Evolutionary conservation across 2,329 filamentous ascomycete species (phyloP), one percentile per base, ranked within the genome.

Genomic region (Saccharata proteae): DNA sequence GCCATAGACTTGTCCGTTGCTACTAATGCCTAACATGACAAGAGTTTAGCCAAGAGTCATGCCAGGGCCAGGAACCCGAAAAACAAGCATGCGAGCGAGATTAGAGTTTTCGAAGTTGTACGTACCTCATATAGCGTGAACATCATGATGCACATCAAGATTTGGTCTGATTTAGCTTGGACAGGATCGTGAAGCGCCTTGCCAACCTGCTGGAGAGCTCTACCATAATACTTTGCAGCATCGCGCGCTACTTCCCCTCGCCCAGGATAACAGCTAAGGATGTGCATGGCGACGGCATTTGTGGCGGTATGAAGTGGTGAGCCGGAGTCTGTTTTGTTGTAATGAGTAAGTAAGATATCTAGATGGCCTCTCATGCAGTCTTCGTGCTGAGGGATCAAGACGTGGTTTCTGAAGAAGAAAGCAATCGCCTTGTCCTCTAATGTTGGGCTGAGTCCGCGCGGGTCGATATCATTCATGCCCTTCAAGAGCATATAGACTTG

Each of bases 341-440:
- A 59, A 7, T 58, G 39, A 8, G 54, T 54, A 2, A 54, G 43
- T 1, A 59, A 40, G 17, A 55, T 45, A 30, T 59, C 53, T 5
- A 59, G 44, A 29, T 48, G 59, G 6, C 55, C 54, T 38, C 54
- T 41, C 39, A 51, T 50, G 16, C 44, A 51, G 29, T 58, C 55
- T 4, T 48, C 46, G 40, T 55, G 46, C 32, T 51, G 51, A 4
- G 54, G 55, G 13, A 55, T 39, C 8, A 50, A 41, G 32, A 58
- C 51, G 36, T 58, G 57, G 32, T 59, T 58, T 10, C 48, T 49
- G 42, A 59, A 58, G 42, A 59, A 59, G 44, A 59, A 59, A 2
- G 53, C 49, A 3, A 53, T 48, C 5, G 54, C 55, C 40, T 56
- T 51, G 22, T 43, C 47, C 38, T 58, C 54, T 10, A 51, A 48